Conservation (phyloP, 805 yeast genomes). For the Yarrowia phangngaensis region DNA sequence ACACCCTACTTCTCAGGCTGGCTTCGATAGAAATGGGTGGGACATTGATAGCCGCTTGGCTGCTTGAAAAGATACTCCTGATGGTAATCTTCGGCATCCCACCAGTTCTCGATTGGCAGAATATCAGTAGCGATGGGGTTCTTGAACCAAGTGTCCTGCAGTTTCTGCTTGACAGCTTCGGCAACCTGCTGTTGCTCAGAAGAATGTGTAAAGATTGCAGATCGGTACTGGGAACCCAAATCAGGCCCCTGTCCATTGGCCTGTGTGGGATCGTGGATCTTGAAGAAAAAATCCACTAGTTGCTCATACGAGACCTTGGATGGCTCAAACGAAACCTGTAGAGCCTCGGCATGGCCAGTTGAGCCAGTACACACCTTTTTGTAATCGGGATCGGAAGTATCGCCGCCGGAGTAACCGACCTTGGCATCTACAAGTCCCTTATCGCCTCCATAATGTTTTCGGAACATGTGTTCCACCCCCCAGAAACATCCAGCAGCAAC, state of each 20-base stretch:
- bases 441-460: slow-evolving; percentile 57
- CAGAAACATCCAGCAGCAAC: slow-evolving; percentile 56
- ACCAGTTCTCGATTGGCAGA: slow-evolving; percentile 64
- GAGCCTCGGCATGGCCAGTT: slow-evolving; percentile 79
- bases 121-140: slow-evolving; percentile 64
- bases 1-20: slow-evolving; percentile 41
- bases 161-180: slow-evolving; percentile 45
- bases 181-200: slow-evolving; percentile 51
- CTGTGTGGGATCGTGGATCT: slow-evolving; percentile 93
- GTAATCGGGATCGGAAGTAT: slow-evolving; percentile 53
- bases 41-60: slow-evolving; percentile 86
- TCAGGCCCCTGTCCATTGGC: slow-evolving; percentile 82
- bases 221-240: slow-evolving; percentile 82
- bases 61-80: slow-evolving; percentile 75
- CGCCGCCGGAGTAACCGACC: slow-evolving; percentile 91
- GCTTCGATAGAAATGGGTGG: slow-evolving; percentile 77
- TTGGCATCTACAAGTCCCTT: slow-evolving; percentile 68
- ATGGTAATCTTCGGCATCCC: slow-evolving; percentile 96
- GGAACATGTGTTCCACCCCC: slow-evolving; percentile 71
- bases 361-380: slow-evolving; percentile 68
- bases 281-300: slow-evolving; percentile 76
- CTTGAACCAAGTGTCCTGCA: slow-evolving; percentile 76
- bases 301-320: slow-evolving; percentile 53
- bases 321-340: slow-evolving; percentile 83
- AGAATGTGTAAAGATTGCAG: slow-evolving; percentile 66